Base-by-base conservation (phyloP, 768 basidiomycete genomes). In the Stropharia rugosoannulata region DNA sequence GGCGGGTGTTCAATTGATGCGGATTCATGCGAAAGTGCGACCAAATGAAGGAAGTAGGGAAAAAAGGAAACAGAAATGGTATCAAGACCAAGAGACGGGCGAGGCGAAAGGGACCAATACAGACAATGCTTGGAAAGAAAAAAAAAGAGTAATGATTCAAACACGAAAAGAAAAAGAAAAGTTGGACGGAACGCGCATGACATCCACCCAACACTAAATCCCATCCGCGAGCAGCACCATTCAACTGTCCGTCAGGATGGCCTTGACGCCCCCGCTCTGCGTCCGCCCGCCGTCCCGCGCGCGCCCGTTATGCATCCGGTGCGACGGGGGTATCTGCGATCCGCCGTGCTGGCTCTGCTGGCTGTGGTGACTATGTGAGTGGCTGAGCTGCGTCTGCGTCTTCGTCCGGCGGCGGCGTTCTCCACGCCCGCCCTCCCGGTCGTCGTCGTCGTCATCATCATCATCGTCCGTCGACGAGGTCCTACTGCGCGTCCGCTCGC, bases 231-330 rank as follows among this genome's bases (percentile, higher is more conserved):
- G 27, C 15, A 27, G 22, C 6, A 10, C 15, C 46, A 25, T 4
- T 63, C 54, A 63, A 55, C 72, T 71, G 61, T 80, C 74, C 60
- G 81, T 79, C 66, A 86, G 68, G 45, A 91, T 77, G 10, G 87
- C 90, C 64, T 83, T 86, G 29, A 93, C 88, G n/a, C 90, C 90
- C 1, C 90, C 90, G 64, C 90, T 93, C 73, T 90, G 88, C 58
- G 90, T 93, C 62, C 90, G 75, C 38, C 90, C 90, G 2, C 90
- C 90, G 68, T 92, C 88, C 55, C 89, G 77, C 46, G 85, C 90
- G 40, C 87, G 80, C 25, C 85, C 80, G 3, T 80, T 85, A 64
- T 89, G 85, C 88, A 91, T 89, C 72, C 87, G 61, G 27, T 41
- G 18, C 40, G 40, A 15, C 40, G 40, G 40, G 4, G 40, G 15